phyloP scores from a whole-genome alignment of 2,329 filamentous ascomycete genomes.

The Fusarium zealandicum region DNA sequence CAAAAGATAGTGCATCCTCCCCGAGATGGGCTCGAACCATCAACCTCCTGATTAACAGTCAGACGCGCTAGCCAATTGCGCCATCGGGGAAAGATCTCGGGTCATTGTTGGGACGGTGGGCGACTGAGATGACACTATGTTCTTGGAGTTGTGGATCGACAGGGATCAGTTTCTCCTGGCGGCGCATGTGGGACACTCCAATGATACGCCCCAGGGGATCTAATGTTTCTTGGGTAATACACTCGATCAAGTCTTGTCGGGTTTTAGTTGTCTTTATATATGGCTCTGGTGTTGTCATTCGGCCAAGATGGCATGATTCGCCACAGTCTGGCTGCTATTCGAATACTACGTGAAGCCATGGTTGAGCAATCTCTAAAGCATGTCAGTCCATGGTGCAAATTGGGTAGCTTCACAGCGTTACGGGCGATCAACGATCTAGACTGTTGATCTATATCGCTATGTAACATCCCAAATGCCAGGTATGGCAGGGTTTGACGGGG shows the following conservation, averaged over 20 bases:
- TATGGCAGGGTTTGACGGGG: neutral
- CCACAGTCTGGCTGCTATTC: too few relatives aligned
- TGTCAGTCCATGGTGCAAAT: too few relatives aligned
- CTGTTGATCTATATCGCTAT: too few relatives aligned
- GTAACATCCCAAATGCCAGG: neutral
- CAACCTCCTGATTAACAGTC: slow-evolving; percentile 52
- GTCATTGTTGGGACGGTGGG: neutral
- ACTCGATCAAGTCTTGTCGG: neutral
- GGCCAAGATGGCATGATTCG: too few relatives aligned
- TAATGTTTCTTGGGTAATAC: neutral
- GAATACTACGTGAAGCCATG: too few relatives aligned
- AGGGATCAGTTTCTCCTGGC: neutral
- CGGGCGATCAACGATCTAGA: too few relatives aligned
- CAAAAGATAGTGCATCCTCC: neutral
- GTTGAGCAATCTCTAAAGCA: too few relatives aligned
- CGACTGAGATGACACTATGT: neutral
- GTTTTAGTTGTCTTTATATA: neutral
- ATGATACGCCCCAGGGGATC: neutral
- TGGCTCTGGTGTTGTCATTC: neutral
- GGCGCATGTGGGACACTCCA: neutral
- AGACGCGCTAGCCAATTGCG: slow-evolving; percentile 65
- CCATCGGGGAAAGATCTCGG: slow-evolving; percentile 43
- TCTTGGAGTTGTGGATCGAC: neutral
- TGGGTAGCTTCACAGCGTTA: too few relatives aligned
- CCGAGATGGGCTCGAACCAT: neutral